phyloP scores from a whole-genome alignment of 228 moss, liverwort and hornwort species.

The Sphagnum magellanicum region DNA sequence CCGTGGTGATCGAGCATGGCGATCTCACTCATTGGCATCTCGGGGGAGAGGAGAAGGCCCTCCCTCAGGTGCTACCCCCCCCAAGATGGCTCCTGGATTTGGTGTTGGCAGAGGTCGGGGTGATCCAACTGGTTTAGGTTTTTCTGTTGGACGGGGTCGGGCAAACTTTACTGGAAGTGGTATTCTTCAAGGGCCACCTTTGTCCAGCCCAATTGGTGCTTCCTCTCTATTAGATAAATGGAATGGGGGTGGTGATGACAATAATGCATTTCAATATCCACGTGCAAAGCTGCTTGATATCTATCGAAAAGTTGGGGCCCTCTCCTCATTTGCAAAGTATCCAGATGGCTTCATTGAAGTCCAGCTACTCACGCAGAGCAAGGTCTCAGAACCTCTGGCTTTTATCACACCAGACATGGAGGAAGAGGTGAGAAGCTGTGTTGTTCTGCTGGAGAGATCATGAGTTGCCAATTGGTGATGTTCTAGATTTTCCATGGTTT shows the following conservation, averaged over 20 bases:
- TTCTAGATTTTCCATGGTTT: too few relatives aligned
- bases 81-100: conserved; percentile 98
- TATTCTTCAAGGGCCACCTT: conserved; percentile 78
- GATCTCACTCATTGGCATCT: conserved; percentile 85
- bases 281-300: conserved; percentile 91
- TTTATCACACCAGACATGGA: conserved; percentile 87
- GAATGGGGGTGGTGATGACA: conserved; percentile 61
- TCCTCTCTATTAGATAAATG: conserved; percentile 72
- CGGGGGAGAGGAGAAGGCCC: conserved; percentile 86
- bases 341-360: conserved; percentile 85
- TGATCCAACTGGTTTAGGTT: conserved; percentile 75
- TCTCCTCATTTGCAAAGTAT: conserved; percentile 50
- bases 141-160: conserved; percentile 86
- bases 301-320: conserved; percentile 73
- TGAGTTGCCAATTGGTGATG: too few relatives aligned
- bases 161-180: conserved; percentile 76
- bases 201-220: conserved; percentile 66
- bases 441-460: too few relatives aligned
- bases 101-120: conserved; percentile 89
- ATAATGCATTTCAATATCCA: conserved; percentile 70
- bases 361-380: conserved; percentile 70
- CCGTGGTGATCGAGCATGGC: conserved; percentile 83
- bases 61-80: conserved; percentile 80
- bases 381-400: conserved; percentile 90
- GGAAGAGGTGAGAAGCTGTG: conserved; percentile 61